Evolutionary conservation across 2,329 filamentous ascomycete genomes (phyloP).

Genomic region (Penicillium sp.): DNA sequence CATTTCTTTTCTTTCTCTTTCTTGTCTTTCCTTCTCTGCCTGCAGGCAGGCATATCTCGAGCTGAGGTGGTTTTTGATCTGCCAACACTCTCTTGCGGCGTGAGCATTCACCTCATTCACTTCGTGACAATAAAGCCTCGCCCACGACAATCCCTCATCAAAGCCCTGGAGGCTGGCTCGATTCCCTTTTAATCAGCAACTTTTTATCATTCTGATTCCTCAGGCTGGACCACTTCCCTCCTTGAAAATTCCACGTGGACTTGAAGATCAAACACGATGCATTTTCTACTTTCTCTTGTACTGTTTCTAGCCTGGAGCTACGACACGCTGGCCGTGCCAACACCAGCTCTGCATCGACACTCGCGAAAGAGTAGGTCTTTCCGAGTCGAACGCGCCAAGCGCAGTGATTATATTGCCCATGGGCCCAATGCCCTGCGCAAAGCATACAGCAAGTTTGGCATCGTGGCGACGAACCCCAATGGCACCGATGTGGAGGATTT

Average conservation of each 20-base stretch:
- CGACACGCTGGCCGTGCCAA: conserved; percentile 35
- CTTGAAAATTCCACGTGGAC: not conserved
- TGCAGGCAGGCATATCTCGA: conserved; percentile 4
- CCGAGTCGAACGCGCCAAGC: conserved; percentile 58
- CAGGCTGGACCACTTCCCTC: not conserved
- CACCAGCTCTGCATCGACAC: conserved; percentile 12
- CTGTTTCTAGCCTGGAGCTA: conserved; percentile 33
- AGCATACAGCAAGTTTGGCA: conserved; percentile 66
- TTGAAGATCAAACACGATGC: conserved; percentile 26
- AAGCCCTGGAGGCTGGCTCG: conserved; percentile 3
- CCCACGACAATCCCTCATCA: not conserved
- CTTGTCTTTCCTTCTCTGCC: conserved; percentile 13
- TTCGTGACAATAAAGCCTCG: no score
- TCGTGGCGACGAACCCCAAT: conserved; percentile 45
- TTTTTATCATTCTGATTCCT: not conserved
- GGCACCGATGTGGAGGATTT: conserved; percentile 39
- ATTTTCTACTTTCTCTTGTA: conserved; percentile 28
- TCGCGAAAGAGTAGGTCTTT: conserved; percentile 50
- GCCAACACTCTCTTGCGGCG: conserved; percentile 5
- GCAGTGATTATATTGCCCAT: conserved; percentile 56
- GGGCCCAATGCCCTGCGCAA: conserved; percentile 62
- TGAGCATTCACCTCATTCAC: conserved; percentile 6
- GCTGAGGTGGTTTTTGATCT: no score
- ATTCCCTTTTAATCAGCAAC: not conserved
- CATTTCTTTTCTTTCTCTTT: conserved; percentile 11